A percentile compares a stretch with the other conserved stretches of the same genome.
Evolutionary conservation across 306 rosid genomes (phyloP).

Genomic region (Canavalia ensiformis): DNA sequence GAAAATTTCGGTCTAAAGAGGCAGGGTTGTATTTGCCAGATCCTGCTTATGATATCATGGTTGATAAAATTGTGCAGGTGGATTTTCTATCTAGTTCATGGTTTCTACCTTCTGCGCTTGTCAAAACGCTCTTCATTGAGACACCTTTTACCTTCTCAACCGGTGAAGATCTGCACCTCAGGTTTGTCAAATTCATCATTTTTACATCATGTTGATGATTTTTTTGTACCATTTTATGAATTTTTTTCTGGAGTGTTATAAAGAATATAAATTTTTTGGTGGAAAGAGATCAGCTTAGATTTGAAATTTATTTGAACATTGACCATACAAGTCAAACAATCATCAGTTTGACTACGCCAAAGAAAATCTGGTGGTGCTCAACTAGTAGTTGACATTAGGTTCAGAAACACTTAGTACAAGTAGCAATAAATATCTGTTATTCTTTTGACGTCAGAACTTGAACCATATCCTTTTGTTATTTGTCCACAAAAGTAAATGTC

Average conservation of each 20-base stretch:
- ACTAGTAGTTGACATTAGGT: slow-evolving; percentile 46
- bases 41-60: slow-evolving; percentile 92
- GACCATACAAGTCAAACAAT: slow-evolving; percentile 48
- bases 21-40: slow-evolving; percentile 96
- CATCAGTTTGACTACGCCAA: slow-evolving; percentile 33
- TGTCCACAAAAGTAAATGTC: slow-evolving; percentile 26
- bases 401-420: slow-evolving; percentile 43
- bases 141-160: slow-evolving; percentile 94
- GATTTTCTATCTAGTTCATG: slow-evolving; percentile 98
- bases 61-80: slow-evolving; percentile 92
- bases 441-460: neutral
- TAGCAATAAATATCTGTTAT: neutral
- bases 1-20: slow-evolving; percentile 91
- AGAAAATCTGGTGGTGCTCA: slow-evolving; percentile 25
- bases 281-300: slow-evolving; percentile 3
- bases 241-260: no score
- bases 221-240: neutral
- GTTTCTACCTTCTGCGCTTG: slow-evolving; percentile 87
- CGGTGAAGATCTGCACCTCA: slow-evolving; percentile 96
- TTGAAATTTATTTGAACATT: slow-evolving; percentile 29
- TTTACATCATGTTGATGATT: slow-evolving; percentile 1
- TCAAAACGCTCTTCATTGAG: slow-evolving; percentile 83
- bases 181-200: slow-evolving; percentile 56
- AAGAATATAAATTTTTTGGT: neutral
- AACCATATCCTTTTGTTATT: slow-evolving; percentile 1